phyloP scores from a whole-genome alignment of 164 flowering plant genomes.

The Vitis amurensis region DNA sequence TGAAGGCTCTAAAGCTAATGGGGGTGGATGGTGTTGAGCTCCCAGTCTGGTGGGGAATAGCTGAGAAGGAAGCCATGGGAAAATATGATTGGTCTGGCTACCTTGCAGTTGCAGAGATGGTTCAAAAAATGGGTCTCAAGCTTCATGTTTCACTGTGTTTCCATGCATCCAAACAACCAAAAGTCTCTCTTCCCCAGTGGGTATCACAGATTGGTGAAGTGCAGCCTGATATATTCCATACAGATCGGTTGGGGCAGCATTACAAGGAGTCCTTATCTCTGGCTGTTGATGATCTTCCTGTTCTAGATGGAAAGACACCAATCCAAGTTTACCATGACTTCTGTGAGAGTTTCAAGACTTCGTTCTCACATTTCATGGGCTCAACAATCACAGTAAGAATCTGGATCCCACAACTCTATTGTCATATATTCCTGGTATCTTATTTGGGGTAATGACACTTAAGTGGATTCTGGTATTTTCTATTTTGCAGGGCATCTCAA shows the following conservation, averaged over 20 bases:
- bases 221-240: constrained; percentile 57
- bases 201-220: constrained; percentile 63
- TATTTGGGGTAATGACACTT: constrained; percentile 1
- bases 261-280: constrained; percentile 72
- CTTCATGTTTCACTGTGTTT: constrained; percentile 78
- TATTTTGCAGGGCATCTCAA: constrained; percentile 62
- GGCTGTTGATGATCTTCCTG: constrained; percentile 74
- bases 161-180: constrained; percentile 52
- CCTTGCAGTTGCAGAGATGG: constrained; percentile 75
- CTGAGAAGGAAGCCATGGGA: constrained; percentile 75
- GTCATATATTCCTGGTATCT: background rate
- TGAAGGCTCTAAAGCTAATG: constrained; percentile 83
- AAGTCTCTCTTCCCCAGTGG: constrained; percentile 76
- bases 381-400: constrained; percentile 77
- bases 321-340: constrained; percentile 69
- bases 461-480: background rate
- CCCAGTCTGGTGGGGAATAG: constrained; percentile 94
- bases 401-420: background rate
- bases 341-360: constrained; percentile 69
- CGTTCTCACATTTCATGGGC: constrained; percentile 64
- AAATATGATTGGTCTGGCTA: constrained; percentile 81
- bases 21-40: constrained; percentile 95
- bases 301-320: constrained; percentile 76
- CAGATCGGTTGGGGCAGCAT: constrained; percentile 57
- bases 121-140: constrained; percentile 71